These are phyloP conservation scores for Arachnopeziza araneosa DNA, from an alignment of 2,329 filamentous ascomycete genomes.

Conservation along the genomic window DNA sequence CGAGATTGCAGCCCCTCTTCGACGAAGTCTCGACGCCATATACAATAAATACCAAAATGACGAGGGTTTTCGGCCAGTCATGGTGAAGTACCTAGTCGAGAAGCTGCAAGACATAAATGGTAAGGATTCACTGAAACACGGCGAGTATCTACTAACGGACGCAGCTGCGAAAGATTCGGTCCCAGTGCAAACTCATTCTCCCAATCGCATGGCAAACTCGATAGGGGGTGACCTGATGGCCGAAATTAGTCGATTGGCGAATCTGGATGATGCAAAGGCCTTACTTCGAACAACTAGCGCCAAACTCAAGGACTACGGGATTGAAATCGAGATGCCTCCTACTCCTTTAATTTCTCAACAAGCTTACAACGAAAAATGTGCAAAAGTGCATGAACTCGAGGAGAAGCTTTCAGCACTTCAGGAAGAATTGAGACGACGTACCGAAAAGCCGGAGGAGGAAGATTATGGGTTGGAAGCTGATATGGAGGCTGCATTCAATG, in stretches of 20 bases:
- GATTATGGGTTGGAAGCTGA: conserved; percentile 1
- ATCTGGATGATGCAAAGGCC: neutral
- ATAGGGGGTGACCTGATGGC: neutral
- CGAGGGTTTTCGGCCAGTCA: neutral
- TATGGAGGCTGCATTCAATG: neutral
- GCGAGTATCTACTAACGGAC: neutral
- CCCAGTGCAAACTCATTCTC: neutral
- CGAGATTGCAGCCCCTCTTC: neutral
- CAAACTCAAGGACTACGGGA: neutral
- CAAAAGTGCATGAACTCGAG: neutral
- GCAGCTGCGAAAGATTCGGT: neutral
- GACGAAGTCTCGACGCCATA: neutral
- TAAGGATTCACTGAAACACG: neutral
- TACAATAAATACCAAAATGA: neutral
- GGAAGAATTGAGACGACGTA: neutral
- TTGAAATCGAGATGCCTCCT: neutral
- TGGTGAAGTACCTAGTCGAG: neutral
- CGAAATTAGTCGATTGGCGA: neutral
- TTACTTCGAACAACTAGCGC: neutral
- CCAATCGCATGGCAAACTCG: neutral
- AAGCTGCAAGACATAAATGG: neutral
- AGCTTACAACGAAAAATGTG: neutral
- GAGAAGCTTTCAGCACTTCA: neutral
- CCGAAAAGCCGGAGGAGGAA: neutral
- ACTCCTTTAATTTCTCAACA: neutral